These are phyloP conservation scores for Tolypocladium cylindrosporum DNA, from an alignment of 2,329 filamentous ascomycete genomes.

Conservation along the genomic window DNA sequence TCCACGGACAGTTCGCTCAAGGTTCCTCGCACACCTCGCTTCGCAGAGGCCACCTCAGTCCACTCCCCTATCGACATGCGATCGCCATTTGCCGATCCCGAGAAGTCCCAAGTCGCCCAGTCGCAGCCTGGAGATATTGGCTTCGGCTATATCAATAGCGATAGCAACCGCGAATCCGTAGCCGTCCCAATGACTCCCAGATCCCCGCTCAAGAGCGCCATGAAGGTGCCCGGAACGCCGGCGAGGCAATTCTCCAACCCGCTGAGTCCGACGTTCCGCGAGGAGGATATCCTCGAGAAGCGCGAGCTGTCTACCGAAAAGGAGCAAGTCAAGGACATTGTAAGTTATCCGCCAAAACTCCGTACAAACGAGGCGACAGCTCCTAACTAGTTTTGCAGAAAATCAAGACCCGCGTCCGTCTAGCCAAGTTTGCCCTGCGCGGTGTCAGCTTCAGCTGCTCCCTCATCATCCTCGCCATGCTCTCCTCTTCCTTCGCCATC, in stretches of 20 bases:
- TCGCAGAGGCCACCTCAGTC: slow-evolving; percentile 71
- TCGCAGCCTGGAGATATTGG: slow-evolving; percentile 77
- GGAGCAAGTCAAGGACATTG: slow-evolving; percentile 78
- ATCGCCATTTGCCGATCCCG: slow-evolving; percentile 51
- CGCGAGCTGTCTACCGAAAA: slow-evolving; percentile 72
- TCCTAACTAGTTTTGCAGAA: slow-evolving; percentile 46
- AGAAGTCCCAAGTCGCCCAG: slow-evolving; percentile 44
- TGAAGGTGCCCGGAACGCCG: slow-evolving; percentile 78
- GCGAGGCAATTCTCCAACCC: slow-evolving; percentile 64
- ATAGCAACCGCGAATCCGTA: slow-evolving; percentile 39
- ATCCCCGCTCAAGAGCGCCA: slow-evolving; percentile 78
- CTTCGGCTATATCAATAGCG: slow-evolving; percentile 75
- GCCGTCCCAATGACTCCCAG: slow-evolving; percentile 58
- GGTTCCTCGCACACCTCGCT: slow-evolving; percentile 64
- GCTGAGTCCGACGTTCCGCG: slow-evolving; percentile 81
- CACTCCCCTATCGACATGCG: slow-evolving; percentile 61
- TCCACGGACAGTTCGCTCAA: slow-evolving; percentile 50
- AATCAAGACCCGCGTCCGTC: slow-evolving; percentile 81
- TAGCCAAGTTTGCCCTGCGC: slow-evolving; percentile 92
- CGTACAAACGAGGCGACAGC: slow-evolving; percentile 3
- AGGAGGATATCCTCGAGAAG: slow-evolving; percentile 82
- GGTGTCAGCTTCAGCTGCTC: slow-evolving; percentile 96
- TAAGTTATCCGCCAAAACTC: slow-evolving; percentile 38
- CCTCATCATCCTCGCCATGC: slow-evolving; percentile 84
- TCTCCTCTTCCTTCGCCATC: slow-evolving; percentile 79